Percentiles rank a stretch among this genome's conserved stretches.
Evolutionary conservation across 345 rosid species (phyloP).

Genomic region (Camelina hispida): DNA sequence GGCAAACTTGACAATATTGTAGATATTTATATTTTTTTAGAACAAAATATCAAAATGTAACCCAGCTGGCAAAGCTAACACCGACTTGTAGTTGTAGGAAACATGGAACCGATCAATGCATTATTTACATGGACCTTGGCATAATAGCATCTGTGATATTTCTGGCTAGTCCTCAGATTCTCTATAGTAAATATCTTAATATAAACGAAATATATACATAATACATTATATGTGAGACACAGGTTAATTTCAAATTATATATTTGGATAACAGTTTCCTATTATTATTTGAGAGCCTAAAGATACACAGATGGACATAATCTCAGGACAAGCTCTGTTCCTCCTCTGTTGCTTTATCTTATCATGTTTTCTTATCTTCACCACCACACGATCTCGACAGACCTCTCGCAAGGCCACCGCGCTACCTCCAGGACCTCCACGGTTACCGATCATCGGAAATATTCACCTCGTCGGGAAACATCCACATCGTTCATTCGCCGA

Average conservation of each 20-base stretch:
- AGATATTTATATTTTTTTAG: too few species aligned
- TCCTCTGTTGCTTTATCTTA: slow-evolving; percentile 47
- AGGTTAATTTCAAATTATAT: too few species aligned
- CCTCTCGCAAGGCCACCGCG: not conserved
- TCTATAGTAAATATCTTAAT: too few species aligned
- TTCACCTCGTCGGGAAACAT: slow-evolving; percentile 40
- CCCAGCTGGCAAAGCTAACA: not conserved
- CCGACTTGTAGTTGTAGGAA: not conserved
- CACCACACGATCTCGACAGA: slow-evolving; percentile 34
- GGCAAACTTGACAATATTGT: too few species aligned
- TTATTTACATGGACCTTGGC: not conserved
- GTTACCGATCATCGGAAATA: slow-evolving; percentile 49
- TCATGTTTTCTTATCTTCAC: slow-evolving; percentile 44
- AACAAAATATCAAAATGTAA: too few species aligned
- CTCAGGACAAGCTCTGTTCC: slow-evolving; percentile 37
- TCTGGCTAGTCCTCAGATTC: too few species aligned
- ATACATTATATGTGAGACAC: too few species aligned
- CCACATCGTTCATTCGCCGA: slow-evolving; percentile 43
- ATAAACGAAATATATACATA: too few species aligned
- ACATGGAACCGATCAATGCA: not conserved
- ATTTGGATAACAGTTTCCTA: not conserved
- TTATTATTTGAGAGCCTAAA: not conserved
- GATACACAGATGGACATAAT: not conserved
- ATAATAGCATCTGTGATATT: too few species aligned
- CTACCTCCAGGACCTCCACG: slow-evolving; percentile 41